Evolutionary conservation across 2,329 filamentous ascomycete genomes (phyloP).

Genomic region (Talaromyces sp.): DNA sequence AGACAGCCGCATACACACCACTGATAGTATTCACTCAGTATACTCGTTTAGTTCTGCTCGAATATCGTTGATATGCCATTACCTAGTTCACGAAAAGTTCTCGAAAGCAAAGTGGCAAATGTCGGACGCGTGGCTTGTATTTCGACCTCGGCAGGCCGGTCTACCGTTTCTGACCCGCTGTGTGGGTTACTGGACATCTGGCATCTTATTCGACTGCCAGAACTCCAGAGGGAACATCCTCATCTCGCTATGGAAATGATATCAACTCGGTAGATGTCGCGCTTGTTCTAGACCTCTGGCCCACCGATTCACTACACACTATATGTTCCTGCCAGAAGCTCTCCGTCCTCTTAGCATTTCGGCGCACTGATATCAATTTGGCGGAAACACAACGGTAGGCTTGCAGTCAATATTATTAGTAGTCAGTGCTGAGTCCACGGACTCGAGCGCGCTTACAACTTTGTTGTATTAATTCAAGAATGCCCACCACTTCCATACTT

Average conservation of each 20-base stretch:
- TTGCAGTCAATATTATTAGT: neutral
- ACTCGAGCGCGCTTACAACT: neutral
- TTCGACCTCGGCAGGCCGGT: neutral
- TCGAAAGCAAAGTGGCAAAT: neutral
- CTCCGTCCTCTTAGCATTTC: neutral
- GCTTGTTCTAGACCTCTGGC: neutral
- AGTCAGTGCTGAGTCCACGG: slow-evolving; percentile 1
- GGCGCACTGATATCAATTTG: neutral
- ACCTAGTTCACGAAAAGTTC: neutral
- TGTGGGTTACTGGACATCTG: neutral
- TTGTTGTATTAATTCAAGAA: neutral
- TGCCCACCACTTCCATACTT: too few relatives aligned
- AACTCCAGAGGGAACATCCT: neutral
- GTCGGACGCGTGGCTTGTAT: neutral
- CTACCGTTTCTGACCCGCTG: neutral
- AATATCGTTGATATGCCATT: too few relatives aligned
- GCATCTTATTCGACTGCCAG: neutral
- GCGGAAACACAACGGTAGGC: neutral
- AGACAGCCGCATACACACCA: neutral
- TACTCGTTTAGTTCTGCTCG: neutral
- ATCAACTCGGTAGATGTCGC: neutral
- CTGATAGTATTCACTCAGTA: neutral
- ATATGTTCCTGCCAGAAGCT: neutral
- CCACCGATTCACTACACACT: neutral
- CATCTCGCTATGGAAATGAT: neutral